Evolutionary conservation across 164 flowering plant species (phyloP), one percentile per base, ranked within the genome.

Genomic region (Chimonanthus salicifolius): DNA sequence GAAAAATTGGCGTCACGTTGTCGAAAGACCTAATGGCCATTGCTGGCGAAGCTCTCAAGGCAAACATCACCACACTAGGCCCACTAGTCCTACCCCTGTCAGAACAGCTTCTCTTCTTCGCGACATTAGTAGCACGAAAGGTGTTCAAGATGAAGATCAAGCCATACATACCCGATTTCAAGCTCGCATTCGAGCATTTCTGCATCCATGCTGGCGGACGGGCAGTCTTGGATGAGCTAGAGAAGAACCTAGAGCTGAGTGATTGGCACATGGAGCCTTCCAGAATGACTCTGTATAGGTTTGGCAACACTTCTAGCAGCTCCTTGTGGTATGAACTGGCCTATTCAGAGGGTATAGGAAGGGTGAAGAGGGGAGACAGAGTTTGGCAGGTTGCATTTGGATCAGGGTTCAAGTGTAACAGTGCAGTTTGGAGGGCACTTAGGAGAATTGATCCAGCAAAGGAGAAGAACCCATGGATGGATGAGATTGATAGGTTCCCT

Each of bases 251-350:
- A 80, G 87, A 87, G 79, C 83, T 88, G 7, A 80, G 89, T 0
- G 92, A 91, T 44, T 87, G 97, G 94, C 89, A 89, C 49, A 89
- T 91, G 92, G 92, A 91, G 69, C 97, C 97, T 11, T 91, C 97
- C 2, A 83, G 94, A 78, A 89, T 89, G 94, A 89, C 94, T 1
- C 87, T 89, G 4, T 45, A 83, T 70, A 81, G 90, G 7, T 89
- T 88, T 51, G 94, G 94, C 4, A 89, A 89, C 85, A 89, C 94
- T 16, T 88, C 94, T 3, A 89, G 92, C 74, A 87, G 94, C 77
- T 88, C 91, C 6, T 80, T 87, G 8, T 91, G 97, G 97, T 91
- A 89, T 50, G 97, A 91, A 76, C 76, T 91, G 85, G 90, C 90
- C 33, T 89, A 89, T 66, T 70, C 85, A 6, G 94, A 89, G 74